Conservation (phyloP, 306 rosid genomes). For the Luffa acutangula region DNA sequence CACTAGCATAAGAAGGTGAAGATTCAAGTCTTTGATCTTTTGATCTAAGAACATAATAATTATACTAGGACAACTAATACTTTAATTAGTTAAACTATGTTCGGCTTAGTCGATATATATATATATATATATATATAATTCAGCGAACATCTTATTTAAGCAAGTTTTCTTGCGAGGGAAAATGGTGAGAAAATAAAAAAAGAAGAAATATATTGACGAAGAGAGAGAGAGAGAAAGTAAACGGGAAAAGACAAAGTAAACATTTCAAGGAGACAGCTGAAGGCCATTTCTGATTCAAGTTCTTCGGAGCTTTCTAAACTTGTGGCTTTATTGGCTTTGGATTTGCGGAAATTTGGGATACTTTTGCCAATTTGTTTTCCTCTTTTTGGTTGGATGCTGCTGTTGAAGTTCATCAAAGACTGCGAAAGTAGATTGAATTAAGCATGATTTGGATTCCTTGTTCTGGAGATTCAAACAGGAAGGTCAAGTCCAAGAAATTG, state of each 20-base stretch:
- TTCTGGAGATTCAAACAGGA: slow-evolving; percentile 52
- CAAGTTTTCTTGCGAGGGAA: slow-evolving; percentile 8
- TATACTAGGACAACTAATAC: too few relatives aligned
- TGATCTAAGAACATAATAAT: too few relatives aligned
- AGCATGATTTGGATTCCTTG: slow-evolving; percentile 89
- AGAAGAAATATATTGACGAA: background rate
- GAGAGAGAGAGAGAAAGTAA: slow-evolving; percentile 10
- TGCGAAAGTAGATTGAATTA: background rate
- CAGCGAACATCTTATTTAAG: background rate
- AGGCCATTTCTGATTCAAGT: slow-evolving; percentile 16
- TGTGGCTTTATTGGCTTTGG: slow-evolving; percentile 3
- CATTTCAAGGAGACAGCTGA: slow-evolving; percentile 9
- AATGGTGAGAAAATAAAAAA: background rate
- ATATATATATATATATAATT: background rate
- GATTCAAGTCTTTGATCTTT: too few relatives aligned
- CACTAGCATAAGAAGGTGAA: too few relatives aligned
- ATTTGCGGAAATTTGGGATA: background rate
- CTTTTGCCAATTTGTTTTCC: background rate
- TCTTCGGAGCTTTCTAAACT: slow-evolving; percentile 16
- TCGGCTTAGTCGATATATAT: too few relatives aligned
- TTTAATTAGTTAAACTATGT: too few relatives aligned
- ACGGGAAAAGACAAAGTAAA: slow-evolving; percentile 7
- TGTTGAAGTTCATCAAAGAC: background rate
- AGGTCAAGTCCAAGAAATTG: slow-evolving; percentile 34
- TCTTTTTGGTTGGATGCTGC: slow-evolving; percentile 5